Base-by-base conservation (phyloP, 1,284 basidiomycete genomes). In the Schizophyllum amplum region DNA sequence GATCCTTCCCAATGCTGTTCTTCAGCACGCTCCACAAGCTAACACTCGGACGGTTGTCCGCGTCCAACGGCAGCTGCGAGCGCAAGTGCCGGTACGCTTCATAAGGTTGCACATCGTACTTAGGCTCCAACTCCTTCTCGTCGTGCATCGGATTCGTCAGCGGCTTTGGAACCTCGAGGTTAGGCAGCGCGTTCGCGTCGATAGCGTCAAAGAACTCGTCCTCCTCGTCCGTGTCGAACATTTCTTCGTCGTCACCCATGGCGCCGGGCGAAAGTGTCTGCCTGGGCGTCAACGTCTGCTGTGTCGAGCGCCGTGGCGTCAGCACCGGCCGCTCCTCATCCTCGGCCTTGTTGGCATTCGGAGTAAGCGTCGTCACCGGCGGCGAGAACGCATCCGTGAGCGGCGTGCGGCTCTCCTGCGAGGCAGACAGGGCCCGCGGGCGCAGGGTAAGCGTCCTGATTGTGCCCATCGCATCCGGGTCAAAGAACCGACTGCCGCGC, bases 201-300 rank as follows among this genome's bases (percentile, higher is more conserved):
- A 98, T 94, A 20, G 95, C 94, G 68, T 98, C 96, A 67, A 97
- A 98, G 73, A 98, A 98, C 71, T 98, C 94, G 72, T 98, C 94
- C 66, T 95, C 93, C 54, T 92, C 91, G 62, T 95, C 93, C 1
- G 88, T 90, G 51, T 87, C 87, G 33, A 75, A 73, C 1, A 77
- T 78, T 1, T 78, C 75, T 0, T 73, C 72, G 9, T 76, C 76
- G 17, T 57, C 63, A 46, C 59, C 51, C 20, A 55, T 60, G 55
- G 58, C 58, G 4, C 62, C 56, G 0, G 59, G 52, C 5, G 54
- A 57, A 23, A 58, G 46, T n/a, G 64, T 63, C 48, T 50, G 15
- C 9, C 24, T 11, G 3, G 7, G 13, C 33, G 33, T 42, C 4
- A 42, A 17, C 33, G 33, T 42, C 33, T 9, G 13, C 33, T 42